These are phyloP conservation scores for Salvia miltiorrhiza DNA, from an alignment of 257 asterid genomes.

Conservation along the genomic window DNA sequence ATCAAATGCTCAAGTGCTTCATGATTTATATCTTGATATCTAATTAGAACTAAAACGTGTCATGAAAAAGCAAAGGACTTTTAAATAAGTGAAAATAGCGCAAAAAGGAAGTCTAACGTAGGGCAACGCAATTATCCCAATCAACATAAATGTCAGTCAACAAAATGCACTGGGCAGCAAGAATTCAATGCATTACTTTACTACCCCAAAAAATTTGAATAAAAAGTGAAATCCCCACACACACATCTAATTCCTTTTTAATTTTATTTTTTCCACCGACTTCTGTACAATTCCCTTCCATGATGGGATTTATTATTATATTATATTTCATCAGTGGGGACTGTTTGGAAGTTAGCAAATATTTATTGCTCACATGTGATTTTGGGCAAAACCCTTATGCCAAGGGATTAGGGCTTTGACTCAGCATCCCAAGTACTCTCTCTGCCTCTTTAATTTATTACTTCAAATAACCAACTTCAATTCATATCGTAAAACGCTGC, in stretches of 20 bases:
- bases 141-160: constrained; percentile 9
- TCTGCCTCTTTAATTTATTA: not conserved
- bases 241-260: not conserved
- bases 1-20: not conserved
- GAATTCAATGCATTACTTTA: constrained; percentile 1
- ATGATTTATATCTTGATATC: not conserved
- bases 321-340: not conserved
- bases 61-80: not conserved
- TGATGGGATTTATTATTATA: not conserved
- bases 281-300: not conserved
- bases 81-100: not conserved
- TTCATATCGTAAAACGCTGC: not conserved
- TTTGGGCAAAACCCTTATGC: constrained; percentile 10
- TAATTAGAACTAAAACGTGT: not conserved
- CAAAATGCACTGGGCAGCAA: constrained; percentile 13
- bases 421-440: not conserved
- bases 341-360: constrained; percentile 20
- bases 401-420: constrained; percentile 11
- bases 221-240: not conserved
- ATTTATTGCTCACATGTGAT: constrained; percentile 23
- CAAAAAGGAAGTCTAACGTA: not conserved
- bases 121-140: constrained; percentile 3
- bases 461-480: not conserved
- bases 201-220: not conserved
- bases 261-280: not conserved